These are phyloP conservation scores for Sporisorium scitamineum DNA, from an alignment of 1,284 basidiomycete species.

Conservation along the genomic window DNA sequence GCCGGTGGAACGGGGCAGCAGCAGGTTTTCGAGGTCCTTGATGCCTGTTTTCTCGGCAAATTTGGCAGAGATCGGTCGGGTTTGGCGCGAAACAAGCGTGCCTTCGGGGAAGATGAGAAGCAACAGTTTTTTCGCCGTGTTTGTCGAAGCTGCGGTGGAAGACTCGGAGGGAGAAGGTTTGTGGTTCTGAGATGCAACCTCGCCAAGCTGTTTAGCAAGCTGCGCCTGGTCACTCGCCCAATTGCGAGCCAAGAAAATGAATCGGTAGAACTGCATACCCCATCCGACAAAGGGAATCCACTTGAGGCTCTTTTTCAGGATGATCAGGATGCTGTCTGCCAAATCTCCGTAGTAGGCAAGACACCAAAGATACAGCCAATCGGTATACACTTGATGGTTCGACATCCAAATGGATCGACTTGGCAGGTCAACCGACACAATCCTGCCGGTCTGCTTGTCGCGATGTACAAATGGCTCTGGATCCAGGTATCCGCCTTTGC, in stretches of 20 bases:
- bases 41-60: conserved; percentile 62
- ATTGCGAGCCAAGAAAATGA: conserved; percentile 60
- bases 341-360: conserved; percentile 60
- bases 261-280: conserved; percentile 65
- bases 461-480: conserved; percentile 49
- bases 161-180: too few species aligned
- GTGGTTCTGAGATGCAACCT: conserved; percentile 36
- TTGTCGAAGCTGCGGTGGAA: too few species aligned
- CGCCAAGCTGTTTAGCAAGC: conserved; percentile 46
- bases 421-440: conserved; percentile 49
- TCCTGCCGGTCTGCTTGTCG: conserved; percentile 37
- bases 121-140: conserved; percentile 49
- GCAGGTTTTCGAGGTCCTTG: conserved; percentile 81
- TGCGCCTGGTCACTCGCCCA: conserved; percentile 54
- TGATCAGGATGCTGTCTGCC: conserved; percentile 56
- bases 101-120: conserved; percentile 65
- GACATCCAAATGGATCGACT: conserved; percentile 53
- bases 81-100: conserved; percentile 57
- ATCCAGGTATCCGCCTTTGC: conserved; percentile 47
- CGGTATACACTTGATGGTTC: conserved; percentile 64
- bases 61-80: conserved; percentile 54
- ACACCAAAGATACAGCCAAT: conserved; percentile 66
- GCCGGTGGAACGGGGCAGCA: conserved; percentile 91
- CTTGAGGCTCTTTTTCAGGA: conserved; percentile 57
- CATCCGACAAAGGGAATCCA: conserved; percentile 63